Conservation (phyloP, 352 stramenopile genomes). For the Pythium chondricola region DNA sequence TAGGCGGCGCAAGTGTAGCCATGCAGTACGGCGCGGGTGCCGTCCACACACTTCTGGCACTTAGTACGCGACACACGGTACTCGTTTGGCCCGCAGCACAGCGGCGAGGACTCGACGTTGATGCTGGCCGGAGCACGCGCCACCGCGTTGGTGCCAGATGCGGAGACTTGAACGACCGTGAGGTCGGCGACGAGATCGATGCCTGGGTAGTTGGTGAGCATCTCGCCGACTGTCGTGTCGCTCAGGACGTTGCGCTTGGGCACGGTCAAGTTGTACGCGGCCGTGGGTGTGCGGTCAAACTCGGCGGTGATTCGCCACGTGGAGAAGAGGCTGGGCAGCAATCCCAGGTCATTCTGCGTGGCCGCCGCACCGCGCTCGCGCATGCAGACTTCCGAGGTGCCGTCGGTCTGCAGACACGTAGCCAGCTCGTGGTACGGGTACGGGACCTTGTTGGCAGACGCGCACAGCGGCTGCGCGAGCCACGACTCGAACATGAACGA, state of each 20-base stretch:
- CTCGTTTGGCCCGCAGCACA: conserved; percentile 6
- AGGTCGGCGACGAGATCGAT: neutral
- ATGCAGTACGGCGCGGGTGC: neutral
- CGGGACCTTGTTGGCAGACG: neutral
- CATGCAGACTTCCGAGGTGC: neutral
- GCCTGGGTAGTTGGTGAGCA: neutral
- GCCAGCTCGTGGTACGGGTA: conserved; percentile 3
- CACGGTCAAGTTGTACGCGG: conserved; percentile 1
- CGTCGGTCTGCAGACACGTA: conserved; percentile 1
- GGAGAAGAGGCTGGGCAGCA: conserved; percentile 7
- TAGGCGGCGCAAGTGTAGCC: conserved; percentile 12
- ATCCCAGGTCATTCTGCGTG: neutral
- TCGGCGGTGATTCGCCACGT: conserved; percentile 1
- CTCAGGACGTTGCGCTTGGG: neutral
- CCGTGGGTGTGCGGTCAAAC: neutral
- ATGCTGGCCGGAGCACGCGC: too few relatives aligned
- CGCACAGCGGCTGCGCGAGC: neutral
- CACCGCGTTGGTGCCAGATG: neutral
- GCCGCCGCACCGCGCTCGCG: neutral
- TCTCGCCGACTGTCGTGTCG: neutral
- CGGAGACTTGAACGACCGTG: conserved; percentile 1
- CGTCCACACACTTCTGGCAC: conserved; percentile 7
- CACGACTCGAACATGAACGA: neutral
- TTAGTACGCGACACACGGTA: conserved; percentile 4
- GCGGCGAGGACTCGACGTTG: neutral